Evolutionary conservation across 352 stramenopile genomes (phyloP).

Genomic region (Globisporangium viniferum): DNA sequence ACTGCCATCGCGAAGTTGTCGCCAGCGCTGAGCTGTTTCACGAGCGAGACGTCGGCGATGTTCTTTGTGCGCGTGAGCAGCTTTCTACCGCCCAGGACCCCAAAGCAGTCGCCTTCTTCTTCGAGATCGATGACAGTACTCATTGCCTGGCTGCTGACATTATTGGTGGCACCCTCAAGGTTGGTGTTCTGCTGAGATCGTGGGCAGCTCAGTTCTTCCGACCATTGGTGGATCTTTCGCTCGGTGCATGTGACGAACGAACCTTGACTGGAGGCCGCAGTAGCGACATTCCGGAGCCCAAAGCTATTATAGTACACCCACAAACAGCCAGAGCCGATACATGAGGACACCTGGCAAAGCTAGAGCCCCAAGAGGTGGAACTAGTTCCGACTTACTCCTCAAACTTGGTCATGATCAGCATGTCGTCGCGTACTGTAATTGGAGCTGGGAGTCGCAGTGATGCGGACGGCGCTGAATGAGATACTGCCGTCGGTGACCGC

Average conservation of each 20-base stretch:
- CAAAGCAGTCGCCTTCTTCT: slow-evolving; percentile 48
- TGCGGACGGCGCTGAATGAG: background rate
- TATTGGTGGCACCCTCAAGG: background rate
- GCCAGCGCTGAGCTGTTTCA: slow-evolving; percentile 36
- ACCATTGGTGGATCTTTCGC: slow-evolving; percentile 40
- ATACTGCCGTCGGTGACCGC: background rate
- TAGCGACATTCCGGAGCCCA: slow-evolving; percentile 33
- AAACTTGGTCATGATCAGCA: slow-evolving; percentile 24
- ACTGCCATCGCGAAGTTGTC: slow-evolving; percentile 35
- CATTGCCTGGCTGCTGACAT: background rate
- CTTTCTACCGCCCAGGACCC: slow-evolving; percentile 36
- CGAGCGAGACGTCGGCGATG: slow-evolving; percentile 34
- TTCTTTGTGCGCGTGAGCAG: slow-evolving; percentile 43
- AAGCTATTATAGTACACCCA: slow-evolving; percentile 19
- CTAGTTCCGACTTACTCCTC: slow-evolving; percentile 27
- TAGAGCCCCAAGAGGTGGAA: background rate
- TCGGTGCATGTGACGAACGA: slow-evolving; percentile 33
- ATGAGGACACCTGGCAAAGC: background rate
- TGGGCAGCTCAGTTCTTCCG: slow-evolving; percentile 10
- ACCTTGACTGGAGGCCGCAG: slow-evolving; percentile 14
- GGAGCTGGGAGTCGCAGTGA: slow-evolving; percentile 4
- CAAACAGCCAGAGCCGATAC: background rate
- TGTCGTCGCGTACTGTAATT: background rate
- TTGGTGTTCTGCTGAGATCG: background rate
- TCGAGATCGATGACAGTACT: slow-evolving; percentile 18